Percentiles rank a stretch among this genome's conserved stretches.
Evolutionary conservation across 2,329 filamentous ascomycete genomes (phyloP).

Genomic region (Lasiodiplodia sp.): DNA sequence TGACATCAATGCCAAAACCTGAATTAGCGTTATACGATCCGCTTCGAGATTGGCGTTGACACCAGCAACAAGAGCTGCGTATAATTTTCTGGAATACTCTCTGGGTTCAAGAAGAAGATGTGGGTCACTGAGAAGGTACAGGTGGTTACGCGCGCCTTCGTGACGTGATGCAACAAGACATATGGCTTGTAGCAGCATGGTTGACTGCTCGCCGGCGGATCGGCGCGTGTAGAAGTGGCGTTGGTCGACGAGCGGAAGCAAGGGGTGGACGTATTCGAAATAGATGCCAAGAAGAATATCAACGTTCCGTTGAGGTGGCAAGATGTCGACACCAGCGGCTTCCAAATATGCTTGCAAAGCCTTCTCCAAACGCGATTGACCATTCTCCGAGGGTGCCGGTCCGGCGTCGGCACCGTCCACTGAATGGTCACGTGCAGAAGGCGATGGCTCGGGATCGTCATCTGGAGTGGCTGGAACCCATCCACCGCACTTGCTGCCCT

Average conservation of each 20-base stretch:
- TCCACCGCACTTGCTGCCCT: constrained; percentile 41
- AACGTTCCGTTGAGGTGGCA: constrained; percentile 46
- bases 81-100: constrained; percentile 55
- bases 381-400: background rate
- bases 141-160: constrained; percentile 49
- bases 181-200: constrained; percentile 53
- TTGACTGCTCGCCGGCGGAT: constrained; percentile 45
- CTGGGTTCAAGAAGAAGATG: constrained; percentile 45
- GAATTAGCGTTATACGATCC: constrained; percentile 56
- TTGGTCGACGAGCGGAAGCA: constrained; percentile 56
- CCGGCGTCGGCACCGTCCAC: background rate
- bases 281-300: constrained; percentile 54
- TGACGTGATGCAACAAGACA: constrained; percentile 59
- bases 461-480: constrained; percentile 40
- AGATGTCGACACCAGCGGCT: constrained; percentile 45
- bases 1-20: constrained; percentile 55
- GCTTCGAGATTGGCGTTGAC: constrained; percentile 52
- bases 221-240: constrained; percentile 50
- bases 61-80: constrained; percentile 51
- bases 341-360: constrained; percentile 48
- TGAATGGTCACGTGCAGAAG: constrained; percentile 35
- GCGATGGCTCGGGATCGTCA: constrained; percentile 6
- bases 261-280: constrained; percentile 54
- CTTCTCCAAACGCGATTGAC: constrained; percentile 36
- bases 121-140: constrained; percentile 47